These are phyloP conservation scores for Rhamnella rubrinervis DNA, from an alignment of 331 rosid genomes.

Conservation along the genomic window DNA sequence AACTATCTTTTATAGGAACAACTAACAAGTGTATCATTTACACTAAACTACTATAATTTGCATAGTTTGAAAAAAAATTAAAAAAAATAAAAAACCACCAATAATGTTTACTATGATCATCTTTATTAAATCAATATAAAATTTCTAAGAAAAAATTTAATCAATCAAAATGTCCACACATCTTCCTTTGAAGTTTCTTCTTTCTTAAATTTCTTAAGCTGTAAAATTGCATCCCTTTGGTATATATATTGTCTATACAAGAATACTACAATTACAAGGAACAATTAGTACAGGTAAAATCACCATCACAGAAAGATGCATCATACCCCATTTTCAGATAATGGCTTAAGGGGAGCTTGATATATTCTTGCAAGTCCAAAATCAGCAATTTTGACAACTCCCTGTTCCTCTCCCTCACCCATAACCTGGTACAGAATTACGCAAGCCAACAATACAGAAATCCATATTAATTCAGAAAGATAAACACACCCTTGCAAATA, in stretches of 20 bases:
- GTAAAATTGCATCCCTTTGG: no score
- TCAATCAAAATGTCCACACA: no score
- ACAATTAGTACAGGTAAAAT: not conserved
- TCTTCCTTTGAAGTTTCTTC: no score
- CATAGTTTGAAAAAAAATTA: not conserved
- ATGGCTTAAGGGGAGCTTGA: conserved; percentile 86
- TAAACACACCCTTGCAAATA: conserved; percentile 10
- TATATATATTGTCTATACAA: no score
- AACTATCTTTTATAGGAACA: not conserved
- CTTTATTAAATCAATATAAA: no score
- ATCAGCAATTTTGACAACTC: conserved; percentile 92
- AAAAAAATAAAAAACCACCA: not conserved
- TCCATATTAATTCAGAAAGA: conserved; percentile 4
- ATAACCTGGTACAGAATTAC: conserved; percentile 62
- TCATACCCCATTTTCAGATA: conserved; percentile 90
- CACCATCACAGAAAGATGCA: conserved; percentile 12
- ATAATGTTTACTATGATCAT: no score
- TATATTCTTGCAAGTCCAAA: conserved; percentile 99
- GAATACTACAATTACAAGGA: no score
- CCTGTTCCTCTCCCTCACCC: conserved; percentile 96
- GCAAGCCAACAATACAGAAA: conserved; percentile 10
- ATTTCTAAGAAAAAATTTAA: no score
- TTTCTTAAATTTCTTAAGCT: no score
- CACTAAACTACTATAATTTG: no score
- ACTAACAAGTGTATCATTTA: no score